Percentiles rank a stretch among this genome's conserved stretches.
These are phyloP conservation scores for Solanum hybrid DNA, from an alignment of 305 asterid species.

Conservation along the genomic window DNA sequence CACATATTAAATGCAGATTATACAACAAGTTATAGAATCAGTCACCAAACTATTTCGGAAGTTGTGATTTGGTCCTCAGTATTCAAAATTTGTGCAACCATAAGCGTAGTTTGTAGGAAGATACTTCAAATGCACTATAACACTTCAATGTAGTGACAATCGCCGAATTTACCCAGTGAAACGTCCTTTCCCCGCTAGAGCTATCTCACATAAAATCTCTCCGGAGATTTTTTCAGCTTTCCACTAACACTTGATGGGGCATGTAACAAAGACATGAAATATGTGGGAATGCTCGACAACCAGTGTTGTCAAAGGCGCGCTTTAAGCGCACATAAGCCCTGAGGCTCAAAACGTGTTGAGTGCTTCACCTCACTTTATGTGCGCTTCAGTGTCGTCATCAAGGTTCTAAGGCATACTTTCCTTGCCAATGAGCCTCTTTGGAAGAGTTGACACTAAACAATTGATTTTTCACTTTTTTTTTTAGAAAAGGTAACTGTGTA, in stretches of 20 bases:
- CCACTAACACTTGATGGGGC: not conserved
- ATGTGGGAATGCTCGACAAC: not conserved
- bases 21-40: not conserved
- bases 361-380: not conserved
- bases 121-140: not conserved
- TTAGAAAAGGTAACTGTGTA: too few species aligned
- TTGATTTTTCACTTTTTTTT: constrained; percentile 25
- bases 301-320: not conserved
- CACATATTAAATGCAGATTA: not conserved
- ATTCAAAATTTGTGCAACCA: not conserved
- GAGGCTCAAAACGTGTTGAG: not conserved
- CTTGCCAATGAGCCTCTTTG: not conserved
- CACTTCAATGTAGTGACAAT: not conserved
- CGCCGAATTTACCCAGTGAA: not conserved
- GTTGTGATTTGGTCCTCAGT: not conserved
- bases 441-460: not conserved
- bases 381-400: not conserved
- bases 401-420: not conserved
- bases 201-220: not conserved
- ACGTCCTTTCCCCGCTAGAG: not conserved
- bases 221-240: not conserved
- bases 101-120: not conserved
- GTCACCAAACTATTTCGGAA: not conserved
- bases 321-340: too few species aligned
- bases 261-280: not conserved